A percentile compares a stretch with the other conserved stretches of the same genome.
Conservation (phyloP, 805 yeast species). For the Yamadazyma philogaea region DNA sequence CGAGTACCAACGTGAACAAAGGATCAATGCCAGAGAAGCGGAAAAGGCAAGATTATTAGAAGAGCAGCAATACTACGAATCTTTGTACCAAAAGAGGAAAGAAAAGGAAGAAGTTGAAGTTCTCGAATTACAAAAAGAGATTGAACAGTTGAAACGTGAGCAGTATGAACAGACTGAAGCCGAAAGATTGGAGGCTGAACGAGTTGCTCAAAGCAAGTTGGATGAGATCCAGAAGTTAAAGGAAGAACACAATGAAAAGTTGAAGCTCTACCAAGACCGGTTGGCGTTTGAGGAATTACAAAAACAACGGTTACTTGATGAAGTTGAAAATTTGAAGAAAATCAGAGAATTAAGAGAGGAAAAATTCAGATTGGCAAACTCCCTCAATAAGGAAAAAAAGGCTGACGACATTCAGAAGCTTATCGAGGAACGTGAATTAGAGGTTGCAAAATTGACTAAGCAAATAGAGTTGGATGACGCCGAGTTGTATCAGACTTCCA, state of each 20-base stretch:
- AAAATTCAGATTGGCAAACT: constrained; percentile 28
- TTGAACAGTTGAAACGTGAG: constrained; percentile 28
- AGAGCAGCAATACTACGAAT: constrained; percentile 28
- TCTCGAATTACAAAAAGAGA: constrained; percentile 27
- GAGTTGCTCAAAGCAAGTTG: constrained; percentile 29
- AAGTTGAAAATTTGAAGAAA: constrained; percentile 38
- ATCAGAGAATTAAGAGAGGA: constrained; percentile 38
- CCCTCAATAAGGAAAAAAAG: constrained; percentile 20
- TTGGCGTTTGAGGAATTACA: constrained; percentile 38
- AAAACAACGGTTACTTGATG: constrained; percentile 35
- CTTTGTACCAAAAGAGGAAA: constrained; percentile 23
- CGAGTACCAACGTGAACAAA: constrained; percentile 25
- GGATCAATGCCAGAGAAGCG: constrained; percentile 24
- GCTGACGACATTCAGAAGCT: constrained; percentile 27
- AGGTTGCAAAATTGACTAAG: constrained; percentile 29
- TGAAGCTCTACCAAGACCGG: constrained; percentile 26
- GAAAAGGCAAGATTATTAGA: constrained; percentile 24
- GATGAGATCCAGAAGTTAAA: constrained; percentile 33
- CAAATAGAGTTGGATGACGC: constrained; percentile 32
- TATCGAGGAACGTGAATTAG: constrained; percentile 32
- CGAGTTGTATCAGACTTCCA: constrained; percentile 18
- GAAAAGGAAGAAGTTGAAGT: constrained; percentile 24
- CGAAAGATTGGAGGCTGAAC: constrained; percentile 25
- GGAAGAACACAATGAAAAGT: constrained; percentile 32
- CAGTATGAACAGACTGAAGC: constrained; percentile 21